Base-by-base conservation (phyloP, 2,329 filamentous ascomycete genomes). In the Arachnomyces sp. region DNA sequence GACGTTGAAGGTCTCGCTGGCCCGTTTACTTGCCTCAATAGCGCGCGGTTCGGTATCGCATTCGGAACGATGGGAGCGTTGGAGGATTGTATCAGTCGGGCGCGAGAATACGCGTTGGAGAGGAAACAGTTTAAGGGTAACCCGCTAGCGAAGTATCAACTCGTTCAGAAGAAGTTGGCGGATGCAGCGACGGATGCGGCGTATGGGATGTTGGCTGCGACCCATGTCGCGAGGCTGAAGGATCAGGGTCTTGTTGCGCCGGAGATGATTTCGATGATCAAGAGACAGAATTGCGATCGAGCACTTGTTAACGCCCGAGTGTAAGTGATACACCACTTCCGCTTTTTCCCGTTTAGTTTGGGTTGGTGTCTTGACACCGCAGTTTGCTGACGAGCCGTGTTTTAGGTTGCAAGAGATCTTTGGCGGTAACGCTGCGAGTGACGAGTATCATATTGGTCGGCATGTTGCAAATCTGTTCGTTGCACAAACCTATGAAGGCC, bases 381-480 rank as follows among this genome's bases (percentile, higher is more conserved):
- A 32, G 12, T 8, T 17, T 36, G 16, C 33, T 11, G 35, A 25
- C 9, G 5, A 5, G 21, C 5, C 9, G 9, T 25, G 21, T 25
- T n/a, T 9, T 43, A 80, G 75, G 45, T 70, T 98, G 45, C 92
- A 98, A 65, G 92, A 98, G 69, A 78, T 98, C 15, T 95, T 98
- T 67, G 92, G 92, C 43, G 92, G 92, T 21, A 98, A 98, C 59
- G 92, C 92, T n/a, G 87, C 92, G 36, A 95, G 88, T 57, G 92
- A 98, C 55, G 92, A 98, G 68, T 98, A 96, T 58, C 80, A 81
- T 46, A 95, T 98, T 56, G 92, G 87, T 12, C 79, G 92, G 48
- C 92, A 96, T 68, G 92, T 95, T 44, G 83, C 90, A 42, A 98
- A 98, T 62, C 65, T 98, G 48, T 98, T 93, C 63, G 92, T 98